These are phyloP conservation scores for Colletotrichum salicis DNA, from an alignment of 2,329 filamentous ascomycete species.

Conservation along the genomic window DNA sequence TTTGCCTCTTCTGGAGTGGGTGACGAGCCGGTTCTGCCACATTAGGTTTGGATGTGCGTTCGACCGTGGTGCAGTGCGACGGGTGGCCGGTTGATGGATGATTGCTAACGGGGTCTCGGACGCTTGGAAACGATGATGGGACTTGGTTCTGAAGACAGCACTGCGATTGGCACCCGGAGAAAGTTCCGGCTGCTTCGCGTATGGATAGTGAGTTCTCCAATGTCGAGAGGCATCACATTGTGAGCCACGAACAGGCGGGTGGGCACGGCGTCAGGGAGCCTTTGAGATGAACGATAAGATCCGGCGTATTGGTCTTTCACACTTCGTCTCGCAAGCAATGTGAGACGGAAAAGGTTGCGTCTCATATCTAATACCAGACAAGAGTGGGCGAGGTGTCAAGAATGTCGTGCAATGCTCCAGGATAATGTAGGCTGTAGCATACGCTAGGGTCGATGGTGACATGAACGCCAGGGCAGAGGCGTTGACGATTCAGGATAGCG, in stretches of 20 bases:
- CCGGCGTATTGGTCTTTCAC: background rate
- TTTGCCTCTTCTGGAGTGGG: constrained; percentile 3
- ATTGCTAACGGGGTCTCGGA: background rate
- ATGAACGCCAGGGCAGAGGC: background rate
- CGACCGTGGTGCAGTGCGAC: background rate
- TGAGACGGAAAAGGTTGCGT: constrained; percentile 11
- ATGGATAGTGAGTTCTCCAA: background rate
- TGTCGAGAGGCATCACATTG: background rate
- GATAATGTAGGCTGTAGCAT: constrained; percentile 17
- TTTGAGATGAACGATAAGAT: constrained; percentile 23
- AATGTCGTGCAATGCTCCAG: constrained; percentile 3
- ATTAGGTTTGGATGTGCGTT: constrained; percentile 1
- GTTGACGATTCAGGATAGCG: background rate
- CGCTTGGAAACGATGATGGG: constrained; percentile 3
- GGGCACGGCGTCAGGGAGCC: background rate
- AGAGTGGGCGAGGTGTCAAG: background rate
- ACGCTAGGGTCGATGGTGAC: constrained; percentile 3
- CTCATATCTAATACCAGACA: background rate
- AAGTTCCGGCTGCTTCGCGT: constrained; percentile 4
- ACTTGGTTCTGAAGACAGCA: background rate
- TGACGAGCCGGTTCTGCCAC: background rate
- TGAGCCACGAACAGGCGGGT: background rate
- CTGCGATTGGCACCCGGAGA: background rate
- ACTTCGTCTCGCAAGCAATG: background rate
- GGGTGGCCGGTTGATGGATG: background rate